phyloP scores from a whole-genome alignment of 345 rosid species.

The Lumnitzera littorea region DNA sequence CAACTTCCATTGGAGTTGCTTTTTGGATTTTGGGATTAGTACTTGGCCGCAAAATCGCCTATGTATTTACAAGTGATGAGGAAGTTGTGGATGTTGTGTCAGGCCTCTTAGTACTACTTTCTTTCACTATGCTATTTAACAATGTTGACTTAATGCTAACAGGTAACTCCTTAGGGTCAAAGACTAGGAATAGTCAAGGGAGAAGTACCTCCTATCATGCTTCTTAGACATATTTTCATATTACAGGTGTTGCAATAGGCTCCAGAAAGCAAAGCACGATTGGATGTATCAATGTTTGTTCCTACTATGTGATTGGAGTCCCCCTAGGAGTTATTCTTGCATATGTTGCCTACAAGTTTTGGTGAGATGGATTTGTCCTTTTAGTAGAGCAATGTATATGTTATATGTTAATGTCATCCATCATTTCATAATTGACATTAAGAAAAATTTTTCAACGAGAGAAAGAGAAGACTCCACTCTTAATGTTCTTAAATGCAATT shows the following conservation, averaged over 20 bases:
- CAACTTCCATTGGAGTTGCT: slow-evolving; percentile 17
- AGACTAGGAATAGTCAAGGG: too few species aligned
- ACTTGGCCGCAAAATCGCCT: slow-evolving; percentile 17
- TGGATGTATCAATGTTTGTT: slow-evolving; percentile 19
- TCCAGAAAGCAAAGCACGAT: slow-evolving; percentile 19
- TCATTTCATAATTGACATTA: too few species aligned
- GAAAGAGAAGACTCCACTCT: too few species aligned
- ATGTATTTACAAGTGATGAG: slow-evolving; percentile 22
- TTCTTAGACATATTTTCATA: too few species aligned
- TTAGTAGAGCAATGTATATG: too few species aligned
- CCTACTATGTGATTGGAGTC: slow-evolving; percentile 20
- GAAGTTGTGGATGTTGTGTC: slow-evolving; percentile 22
- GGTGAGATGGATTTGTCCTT: slow-evolving; percentile 11
- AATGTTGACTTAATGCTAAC: slow-evolving; percentile 28
- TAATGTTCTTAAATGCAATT: too few species aligned
- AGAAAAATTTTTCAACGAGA: too few species aligned
- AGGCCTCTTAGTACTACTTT: slow-evolving; percentile 25
- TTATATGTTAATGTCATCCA: too few species aligned
- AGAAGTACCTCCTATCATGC: too few species aligned
- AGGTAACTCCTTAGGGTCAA: too few species aligned
- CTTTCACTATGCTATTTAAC: slow-evolving; percentile 33
- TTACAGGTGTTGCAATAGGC: slow-evolving; percentile 21
- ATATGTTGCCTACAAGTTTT: slow-evolving; percentile 21
- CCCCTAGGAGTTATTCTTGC: slow-evolving; percentile 22
- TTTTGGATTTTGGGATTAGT: slow-evolving; percentile 26